Conservation (phyloP, 257 asterid species). For the Fraxinus cuspidata region DNA sequence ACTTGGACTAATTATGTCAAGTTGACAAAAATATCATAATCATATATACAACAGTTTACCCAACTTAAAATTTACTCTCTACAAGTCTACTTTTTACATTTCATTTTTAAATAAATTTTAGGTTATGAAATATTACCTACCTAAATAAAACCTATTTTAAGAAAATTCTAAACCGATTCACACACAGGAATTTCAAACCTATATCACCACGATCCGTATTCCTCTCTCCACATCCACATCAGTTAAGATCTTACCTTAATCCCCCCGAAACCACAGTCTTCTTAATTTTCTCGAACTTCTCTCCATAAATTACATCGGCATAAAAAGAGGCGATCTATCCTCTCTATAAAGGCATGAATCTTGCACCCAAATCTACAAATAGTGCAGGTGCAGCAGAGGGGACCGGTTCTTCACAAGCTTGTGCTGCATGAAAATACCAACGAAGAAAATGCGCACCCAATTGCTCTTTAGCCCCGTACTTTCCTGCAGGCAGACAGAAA, state of each 20-base stretch:
- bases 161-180: neutral
- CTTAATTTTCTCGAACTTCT: neutral
- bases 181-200: neutral
- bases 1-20: no score
- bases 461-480: slow-evolving; percentile 44
- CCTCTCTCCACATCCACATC: slow-evolving; percentile 11
- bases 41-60: no score
- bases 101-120: no score
- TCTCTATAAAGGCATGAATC: neutral
- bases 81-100: no score
- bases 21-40: no score
- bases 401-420: slow-evolving; percentile 23
- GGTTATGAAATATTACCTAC: neutral
- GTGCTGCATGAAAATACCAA: slow-evolving; percentile 63
- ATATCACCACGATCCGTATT: slow-evolving; percentile 26
- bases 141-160: neutral
- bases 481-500: slow-evolving; percentile 37
- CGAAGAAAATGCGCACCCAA: slow-evolving; percentile 41
- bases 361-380: neutral
- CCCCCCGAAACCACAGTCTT: neutral
- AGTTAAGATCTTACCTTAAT: neutral
- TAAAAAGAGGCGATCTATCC: slow-evolving; percentile 10
- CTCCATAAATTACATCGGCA: neutral
- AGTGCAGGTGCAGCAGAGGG: neutral
- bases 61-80: no score